These are phyloP conservation scores for Paramecium biaurelia DNA, from an alignment of 73 alveolate genomes.

Conservation along the genomic window DNA sequence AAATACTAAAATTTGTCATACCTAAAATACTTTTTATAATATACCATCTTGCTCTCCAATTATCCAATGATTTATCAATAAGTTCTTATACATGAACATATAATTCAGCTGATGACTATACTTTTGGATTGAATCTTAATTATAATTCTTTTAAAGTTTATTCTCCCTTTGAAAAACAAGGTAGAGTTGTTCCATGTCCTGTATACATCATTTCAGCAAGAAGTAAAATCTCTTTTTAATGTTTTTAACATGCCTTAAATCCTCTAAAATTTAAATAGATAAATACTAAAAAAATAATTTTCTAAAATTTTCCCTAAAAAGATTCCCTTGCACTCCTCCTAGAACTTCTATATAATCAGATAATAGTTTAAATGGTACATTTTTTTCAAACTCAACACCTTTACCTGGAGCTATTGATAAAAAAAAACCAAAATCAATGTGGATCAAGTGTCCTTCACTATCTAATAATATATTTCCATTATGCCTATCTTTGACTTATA, in stretches of 20 bases:
- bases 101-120: background rate
- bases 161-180: slow-evolving; percentile 95
- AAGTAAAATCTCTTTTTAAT: slow-evolving; percentile 84
- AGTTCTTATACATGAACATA: slow-evolving; percentile 14
- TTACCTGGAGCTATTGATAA: slow-evolving; percentile 95
- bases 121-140: slow-evolving; percentile 77
- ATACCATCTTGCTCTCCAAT: slow-evolving; percentile 66
- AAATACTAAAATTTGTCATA: slow-evolving; percentile 58
- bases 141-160: slow-evolving; percentile 81
- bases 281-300: slow-evolving; percentile 27
- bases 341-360: slow-evolving; percentile 77
- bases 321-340: slow-evolving; percentile 83
- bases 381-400: slow-evolving; percentile 55
- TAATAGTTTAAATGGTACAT: slow-evolving; percentile 54
- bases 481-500: slow-evolving; percentile 95
- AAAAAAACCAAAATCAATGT: slow-evolving; percentile 96
- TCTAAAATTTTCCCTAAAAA: slow-evolving; percentile 61
- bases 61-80: slow-evolving; percentile 53
- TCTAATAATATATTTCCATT: slow-evolving; percentile 95
- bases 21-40: background rate
- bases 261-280: slow-evolving; percentile 45
- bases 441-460: slow-evolving; percentile 92
- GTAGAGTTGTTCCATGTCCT: slow-evolving; percentile 90
- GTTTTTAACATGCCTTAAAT: slow-evolving; percentile 88
- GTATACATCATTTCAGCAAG: slow-evolving; percentile 96